A percentile compares a stretch with the other conserved stretches of the same genome.
These are phyloP conservation scores for Neurospora tetraspora DNA, from an alignment of 495 filamentous ascomycete genomes.

Conservation along the genomic window DNA sequence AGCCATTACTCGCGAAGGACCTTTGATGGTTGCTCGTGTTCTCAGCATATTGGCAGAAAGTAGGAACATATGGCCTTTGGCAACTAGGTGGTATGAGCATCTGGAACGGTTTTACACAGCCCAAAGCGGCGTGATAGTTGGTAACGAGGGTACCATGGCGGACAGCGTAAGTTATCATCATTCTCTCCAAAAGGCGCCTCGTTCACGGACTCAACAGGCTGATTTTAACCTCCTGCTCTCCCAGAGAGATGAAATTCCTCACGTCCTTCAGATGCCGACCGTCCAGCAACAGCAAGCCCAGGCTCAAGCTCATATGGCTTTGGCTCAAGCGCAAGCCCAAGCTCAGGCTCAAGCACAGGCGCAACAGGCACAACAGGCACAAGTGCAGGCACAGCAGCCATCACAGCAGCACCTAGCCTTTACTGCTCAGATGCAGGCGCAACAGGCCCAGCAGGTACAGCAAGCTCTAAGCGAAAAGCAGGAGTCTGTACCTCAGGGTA, in stretches of 20 bases:
- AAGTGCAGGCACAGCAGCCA: background rate
- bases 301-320: conserved; percentile 1
- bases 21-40: conserved; percentile 28
- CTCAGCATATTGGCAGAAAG: conserved; percentile 30
- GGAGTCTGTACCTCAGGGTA: background rate
- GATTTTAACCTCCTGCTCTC: background rate
- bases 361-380: background rate
- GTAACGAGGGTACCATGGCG: conserved; percentile 34
- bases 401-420: background rate
- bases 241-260: conserved; percentile 23
- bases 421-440: background rate
- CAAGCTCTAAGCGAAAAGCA: background rate
- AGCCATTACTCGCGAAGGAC: conserved; percentile 24
- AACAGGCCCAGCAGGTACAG: background rate
- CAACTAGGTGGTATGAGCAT: conserved; percentile 33
- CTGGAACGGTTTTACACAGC: conserved; percentile 31
- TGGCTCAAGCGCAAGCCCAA: conserved; percentile 1
- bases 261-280: conserved; percentile 17
- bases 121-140: conserved; percentile 21
- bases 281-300: conserved; percentile 3
- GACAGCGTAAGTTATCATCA: conserved; percentile 28
- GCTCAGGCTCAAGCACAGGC: background rate
- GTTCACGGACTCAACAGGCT: background rate
- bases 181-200: background rate
- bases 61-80: conserved; percentile 36